Percentiles rank a stretch among this genome's conserved stretches.
These are phyloP conservation scores for Rhodomyrtus psidioides DNA, from an alignment of 441 rosid genomes.

Conservation along the genomic window DNA sequence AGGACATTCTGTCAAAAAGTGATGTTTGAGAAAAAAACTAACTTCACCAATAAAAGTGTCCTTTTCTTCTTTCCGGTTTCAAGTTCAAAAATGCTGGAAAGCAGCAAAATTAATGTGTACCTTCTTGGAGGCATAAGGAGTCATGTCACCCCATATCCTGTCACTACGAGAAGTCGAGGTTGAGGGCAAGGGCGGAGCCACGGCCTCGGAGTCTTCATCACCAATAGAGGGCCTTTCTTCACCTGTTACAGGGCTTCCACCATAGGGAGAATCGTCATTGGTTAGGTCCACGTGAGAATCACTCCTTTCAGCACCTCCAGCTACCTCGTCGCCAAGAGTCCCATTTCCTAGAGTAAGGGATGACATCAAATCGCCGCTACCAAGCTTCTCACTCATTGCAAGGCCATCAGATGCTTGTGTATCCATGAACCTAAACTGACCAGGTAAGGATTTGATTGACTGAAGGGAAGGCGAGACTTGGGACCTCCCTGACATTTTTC, in stretches of 20 bases:
- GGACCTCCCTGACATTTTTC: conserved; percentile 48
- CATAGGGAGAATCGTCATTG: conserved; percentile 80
- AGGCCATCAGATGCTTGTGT: conserved; percentile 32
- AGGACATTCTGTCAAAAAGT: neutral
- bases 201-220: conserved; percentile 45
- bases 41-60: neutral
- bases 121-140: conserved; percentile 68
- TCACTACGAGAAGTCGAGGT: conserved; percentile 38
- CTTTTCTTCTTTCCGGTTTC: neutral
- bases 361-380: conserved; percentile 8
- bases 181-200: conserved; percentile 36
- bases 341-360: conserved; percentile 33
- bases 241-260: conserved; percentile 21
- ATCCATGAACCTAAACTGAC: conserved; percentile 48
- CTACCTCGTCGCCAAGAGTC: conserved; percentile 21
- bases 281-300: conserved; percentile 21
- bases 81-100: neutral
- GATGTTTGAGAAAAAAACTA: neutral
- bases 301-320: conserved; percentile 22
- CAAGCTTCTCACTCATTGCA: conserved; percentile 18
- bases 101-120: conserved; percentile 21
- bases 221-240: conserved; percentile 40
- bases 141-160: conserved; percentile 74
- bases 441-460: conserved; percentile 69
- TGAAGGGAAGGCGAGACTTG: conserved; percentile 44